Evolutionary conservation across 2,329 filamentous ascomycete genomes (phyloP), one percentile per base, ranked within the genome.

Genomic region (Fusarium napiforme): DNA sequence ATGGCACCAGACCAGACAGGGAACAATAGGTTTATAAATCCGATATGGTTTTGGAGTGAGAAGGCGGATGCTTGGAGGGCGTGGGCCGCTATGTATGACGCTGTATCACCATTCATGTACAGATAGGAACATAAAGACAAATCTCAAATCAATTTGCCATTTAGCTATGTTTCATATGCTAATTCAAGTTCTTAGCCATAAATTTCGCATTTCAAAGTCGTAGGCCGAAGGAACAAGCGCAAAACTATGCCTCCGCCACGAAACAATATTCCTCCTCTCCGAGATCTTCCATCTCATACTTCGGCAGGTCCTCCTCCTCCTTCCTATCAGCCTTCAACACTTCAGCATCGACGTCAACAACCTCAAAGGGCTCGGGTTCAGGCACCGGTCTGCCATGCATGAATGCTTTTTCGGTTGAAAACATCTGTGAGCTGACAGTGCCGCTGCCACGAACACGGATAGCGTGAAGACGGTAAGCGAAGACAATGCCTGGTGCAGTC

Each of bases 141-240:
- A n/a, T n/a, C n/a, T n/a, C n/a, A n/a, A n/a, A n/a, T n/a, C n/a
- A n/a, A n/a, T n/a, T n/a, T n/a, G n/a, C n/a, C n/a, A n/a, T n/a
- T 32, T 32, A 32, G 30, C 30, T 11, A 32, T 3, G 4, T 11
- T 32, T 32, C 12, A 10, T 32, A 4, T 32, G 30, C 30, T 32
- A 11, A 32, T 4, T 11, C 9, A 32, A 32, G 30, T 32, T 32
- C 3, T 32, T 3, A 32, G 30, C 30, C 30, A 32, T 32, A n/a
- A n/a, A n/a, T n/a, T n/a, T n/a, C n/a, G n/a, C n/a, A 47, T 30
- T 30, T 11, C 0, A 3, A 4, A 16, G 9, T 16, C 4, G 1
- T 47, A 4, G 3, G 16, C 2, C 0, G 3, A 4, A 30, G 4
- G 7, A 7, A 19, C 5, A 50, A 7, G 5, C 1, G 21, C 23